Evolutionary conservation across 768 basidiomycete genomes (phyloP).

Genomic region (Collybia nuda): DNA sequence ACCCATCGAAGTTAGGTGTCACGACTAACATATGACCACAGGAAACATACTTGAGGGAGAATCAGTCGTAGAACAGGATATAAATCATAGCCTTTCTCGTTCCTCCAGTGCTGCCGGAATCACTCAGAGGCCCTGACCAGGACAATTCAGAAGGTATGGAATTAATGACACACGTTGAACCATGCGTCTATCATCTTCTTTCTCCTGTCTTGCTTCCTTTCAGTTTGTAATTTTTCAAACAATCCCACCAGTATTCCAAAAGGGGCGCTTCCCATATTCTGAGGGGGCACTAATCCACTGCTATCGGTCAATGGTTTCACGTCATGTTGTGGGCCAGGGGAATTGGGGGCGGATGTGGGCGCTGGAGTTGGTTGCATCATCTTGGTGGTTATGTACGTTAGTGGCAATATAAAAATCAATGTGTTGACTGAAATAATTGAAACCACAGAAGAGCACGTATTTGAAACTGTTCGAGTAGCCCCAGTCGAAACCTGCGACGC

Average conservation of each 20-base stretch:
- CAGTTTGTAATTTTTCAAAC: constrained; percentile 73
- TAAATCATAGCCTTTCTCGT: constrained; percentile 82
- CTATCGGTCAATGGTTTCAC: constrained; percentile 24
- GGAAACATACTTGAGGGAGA: constrained; percentile 72
- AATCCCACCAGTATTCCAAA: constrained; percentile 67
- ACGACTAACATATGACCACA: not conserved
- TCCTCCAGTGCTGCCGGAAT: constrained; percentile 72
- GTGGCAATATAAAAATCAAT: not conserved
- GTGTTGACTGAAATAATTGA: no score
- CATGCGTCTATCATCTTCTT: constrained; percentile 70
- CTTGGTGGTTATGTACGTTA: constrained; percentile 2
- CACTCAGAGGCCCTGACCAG: constrained; percentile 10
- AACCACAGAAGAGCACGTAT: no score
- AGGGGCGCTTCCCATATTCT: constrained; percentile 67
- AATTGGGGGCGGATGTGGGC: constrained; percentile 55
- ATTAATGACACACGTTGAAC: constrained; percentile 65
- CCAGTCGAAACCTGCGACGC: constrained; percentile 19
- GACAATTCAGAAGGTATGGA: not conserved
- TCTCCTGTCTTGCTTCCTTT: constrained; percentile 73
- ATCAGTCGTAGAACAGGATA: constrained; percentile 89
- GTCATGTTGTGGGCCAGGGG: constrained; percentile 32
- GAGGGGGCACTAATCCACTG: constrained; percentile 54
- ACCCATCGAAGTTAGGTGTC: not conserved
- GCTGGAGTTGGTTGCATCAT: constrained; percentile 70
- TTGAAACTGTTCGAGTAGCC: no score